Evolutionary conservation across 169 alveolate genomes (phyloP).

Genomic region (Plasmodium sp.): DNA sequence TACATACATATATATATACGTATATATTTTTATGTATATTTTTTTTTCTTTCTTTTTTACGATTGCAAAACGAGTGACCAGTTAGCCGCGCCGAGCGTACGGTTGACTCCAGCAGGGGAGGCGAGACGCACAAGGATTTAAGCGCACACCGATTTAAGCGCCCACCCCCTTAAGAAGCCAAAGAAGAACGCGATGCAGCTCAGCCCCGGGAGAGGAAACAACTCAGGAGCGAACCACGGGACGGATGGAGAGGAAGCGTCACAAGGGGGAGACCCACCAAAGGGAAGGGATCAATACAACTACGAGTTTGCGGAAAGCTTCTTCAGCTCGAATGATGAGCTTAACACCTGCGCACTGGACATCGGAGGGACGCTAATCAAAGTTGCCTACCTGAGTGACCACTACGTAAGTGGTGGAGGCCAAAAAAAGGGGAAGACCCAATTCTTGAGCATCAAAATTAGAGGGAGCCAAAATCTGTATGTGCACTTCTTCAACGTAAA

Average conservation of each 20-base stretch:
- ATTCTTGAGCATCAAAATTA: not conserved
- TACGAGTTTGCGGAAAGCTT: not conserved
- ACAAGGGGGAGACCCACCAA: not conserved
- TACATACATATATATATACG: not conserved
- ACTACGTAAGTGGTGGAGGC: not conserved
- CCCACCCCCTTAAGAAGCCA: not conserved
- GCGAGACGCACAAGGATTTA: not conserved
- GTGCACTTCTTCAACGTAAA: slow-evolving; percentile 13
- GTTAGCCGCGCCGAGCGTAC: not conserved
- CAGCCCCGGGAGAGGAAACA: not conserved
- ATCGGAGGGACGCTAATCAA: slow-evolving; percentile 88
- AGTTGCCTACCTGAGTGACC: slow-evolving; percentile 74
- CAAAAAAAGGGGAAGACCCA: not conserved
- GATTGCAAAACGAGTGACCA: not conserved
- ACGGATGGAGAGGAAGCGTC: not conserved
- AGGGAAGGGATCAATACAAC: not conserved
- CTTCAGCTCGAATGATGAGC: not conserved
- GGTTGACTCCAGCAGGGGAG: not conserved
- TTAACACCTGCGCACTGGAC: slow-evolving; percentile 77
- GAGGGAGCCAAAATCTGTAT: not conserved
- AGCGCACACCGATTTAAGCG: not conserved
- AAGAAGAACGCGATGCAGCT: not conserved
- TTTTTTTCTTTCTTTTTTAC: not conserved
- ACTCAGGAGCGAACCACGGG: not conserved
- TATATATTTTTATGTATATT: too few relatives aligned